These are phyloP conservation scores for Yarrowia phangngaensis DNA, from an alignment of 805 yeast genomes.

Conservation along the genomic window DNA sequence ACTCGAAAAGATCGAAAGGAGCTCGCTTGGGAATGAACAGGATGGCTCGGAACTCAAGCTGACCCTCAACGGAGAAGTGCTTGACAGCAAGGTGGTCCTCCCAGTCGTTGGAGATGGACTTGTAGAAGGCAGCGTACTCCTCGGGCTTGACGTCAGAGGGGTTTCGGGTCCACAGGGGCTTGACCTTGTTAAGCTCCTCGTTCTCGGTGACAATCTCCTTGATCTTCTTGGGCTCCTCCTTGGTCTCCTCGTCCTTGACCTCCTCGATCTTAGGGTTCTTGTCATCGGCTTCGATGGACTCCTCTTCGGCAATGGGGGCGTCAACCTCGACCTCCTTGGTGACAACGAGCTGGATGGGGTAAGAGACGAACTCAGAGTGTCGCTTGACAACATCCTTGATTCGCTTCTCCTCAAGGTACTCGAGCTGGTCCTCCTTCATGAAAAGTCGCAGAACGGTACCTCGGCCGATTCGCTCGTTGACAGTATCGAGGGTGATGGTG, in stretches of 20 bases:
- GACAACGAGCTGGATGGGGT: conserved; percentile 97
- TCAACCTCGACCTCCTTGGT: conserved; percentile 99
- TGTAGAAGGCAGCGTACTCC: conserved; percentile 98
- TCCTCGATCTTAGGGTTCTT: conserved; percentile 73
- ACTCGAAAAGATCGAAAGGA: conserved; percentile 96
- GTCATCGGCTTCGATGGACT: conserved; percentile 55
- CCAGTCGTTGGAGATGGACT: conserved; percentile 99
- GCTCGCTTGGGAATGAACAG: conserved; percentile 98
- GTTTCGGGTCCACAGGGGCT: conserved; percentile 99
- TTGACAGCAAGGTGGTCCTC: conserved; percentile 99
- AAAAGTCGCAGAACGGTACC: conserved; percentile 94
- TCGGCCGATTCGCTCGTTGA: conserved; percentile 81
- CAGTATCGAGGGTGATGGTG: conserved; percentile 87
- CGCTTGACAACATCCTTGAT: conserved; percentile 98
- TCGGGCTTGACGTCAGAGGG: conserved; percentile 97
- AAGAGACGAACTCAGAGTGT: conserved; percentile 98
- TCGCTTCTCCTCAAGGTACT: conserved; percentile 98
- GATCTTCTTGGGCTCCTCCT: conserved; percentile 76
- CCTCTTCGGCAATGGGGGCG: conserved; percentile 73
- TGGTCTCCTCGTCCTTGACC: conserved; percentile 68
- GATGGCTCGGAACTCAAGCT: conserved; percentile 97
- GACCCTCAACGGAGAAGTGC: conserved; percentile 99
- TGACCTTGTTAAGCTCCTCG: conserved; percentile 97
- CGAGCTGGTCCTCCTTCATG: conserved; percentile 98
- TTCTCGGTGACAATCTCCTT: conserved; percentile 92